Evolutionary conservation across 2,329 filamentous ascomycete species (phyloP).

Genomic region (Fusarium torulosum): DNA sequence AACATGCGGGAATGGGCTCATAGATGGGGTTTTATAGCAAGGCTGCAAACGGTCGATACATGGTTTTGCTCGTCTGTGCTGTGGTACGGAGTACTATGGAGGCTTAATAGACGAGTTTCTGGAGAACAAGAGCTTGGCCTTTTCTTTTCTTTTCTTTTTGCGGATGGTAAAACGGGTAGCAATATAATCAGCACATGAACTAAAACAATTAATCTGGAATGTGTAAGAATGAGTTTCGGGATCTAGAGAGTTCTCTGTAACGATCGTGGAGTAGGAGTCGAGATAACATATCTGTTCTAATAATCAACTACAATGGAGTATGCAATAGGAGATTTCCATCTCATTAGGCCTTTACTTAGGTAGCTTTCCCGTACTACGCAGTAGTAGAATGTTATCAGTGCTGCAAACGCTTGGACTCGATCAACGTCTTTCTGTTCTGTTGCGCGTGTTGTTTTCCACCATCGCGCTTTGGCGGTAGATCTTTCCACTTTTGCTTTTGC

Average conservation of each 20-base stretch:
- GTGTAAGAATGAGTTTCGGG: neutral
- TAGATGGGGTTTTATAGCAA: slow-evolving; percentile 18
- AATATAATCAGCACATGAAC: neutral
- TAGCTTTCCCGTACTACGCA: neutral
- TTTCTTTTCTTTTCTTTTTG: slow-evolving; percentile 8
- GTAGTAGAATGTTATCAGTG: neutral
- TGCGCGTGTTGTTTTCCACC: slow-evolving; percentile 30
- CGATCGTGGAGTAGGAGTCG: neutral
- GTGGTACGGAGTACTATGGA: neutral
- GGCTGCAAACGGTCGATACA: slow-evolving; percentile 17
- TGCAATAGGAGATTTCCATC: too few species aligned
- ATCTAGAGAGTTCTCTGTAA: neutral
- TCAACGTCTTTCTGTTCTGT: slow-evolving; percentile 5
- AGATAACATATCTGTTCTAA: neutral
- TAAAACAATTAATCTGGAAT: neutral
- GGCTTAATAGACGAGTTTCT: slow-evolving; percentile 15
- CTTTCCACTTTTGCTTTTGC: slow-evolving; percentile 21
- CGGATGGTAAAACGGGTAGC: neutral
- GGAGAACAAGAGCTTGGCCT: slow-evolving; percentile 24
- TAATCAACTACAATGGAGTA: neutral
- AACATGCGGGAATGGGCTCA: slow-evolving; percentile 22
- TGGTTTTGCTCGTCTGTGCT: neutral
- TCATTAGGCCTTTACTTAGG: too few species aligned
- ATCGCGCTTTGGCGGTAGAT: slow-evolving; percentile 33
- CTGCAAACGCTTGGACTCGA: slow-evolving; percentile 18